phyloP scores from a whole-genome alignment of 768 basidiomycete genomes.

The Gautieria morchelliformis region DNA sequence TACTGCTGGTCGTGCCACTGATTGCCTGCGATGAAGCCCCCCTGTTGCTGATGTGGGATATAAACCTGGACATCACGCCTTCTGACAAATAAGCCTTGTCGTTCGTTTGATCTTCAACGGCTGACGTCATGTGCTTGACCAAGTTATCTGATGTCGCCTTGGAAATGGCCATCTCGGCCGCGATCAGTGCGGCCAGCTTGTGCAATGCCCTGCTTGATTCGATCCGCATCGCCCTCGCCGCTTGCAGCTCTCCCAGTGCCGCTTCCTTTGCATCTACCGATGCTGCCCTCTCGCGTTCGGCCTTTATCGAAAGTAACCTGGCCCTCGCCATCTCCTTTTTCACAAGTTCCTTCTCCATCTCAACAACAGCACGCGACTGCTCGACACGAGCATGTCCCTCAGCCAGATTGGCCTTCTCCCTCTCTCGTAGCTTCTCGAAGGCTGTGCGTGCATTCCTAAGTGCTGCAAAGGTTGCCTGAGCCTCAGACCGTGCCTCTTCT shows the following conservation, averaged over 20 bases:
- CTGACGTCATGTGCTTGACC: not conserved
- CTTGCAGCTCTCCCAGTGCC: not conserved
- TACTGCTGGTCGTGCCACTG: not conserved
- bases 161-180: not conserved
- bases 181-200: not conserved
- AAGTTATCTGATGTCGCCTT: not conserved
- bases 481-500: not conserved
- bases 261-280: not conserved
- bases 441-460: not conserved
- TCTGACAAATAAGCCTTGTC: not conserved
- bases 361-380: not conserved
- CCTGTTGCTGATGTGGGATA: not conserved
- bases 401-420: not conserved
- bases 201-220: not conserved
- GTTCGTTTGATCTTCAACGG: not conserved
- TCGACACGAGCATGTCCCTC: not conserved
- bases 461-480: not conserved
- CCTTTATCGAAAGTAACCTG: not conserved
- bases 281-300: not conserved
- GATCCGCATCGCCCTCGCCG: not conserved
- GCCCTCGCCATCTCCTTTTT: not conserved
- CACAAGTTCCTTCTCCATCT: not conserved
- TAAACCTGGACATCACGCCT: not conserved
- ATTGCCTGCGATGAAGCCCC: not conserved
- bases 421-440: not conserved